Percentiles rank a stretch among this genome's conserved stretches.
phyloP scores from a whole-genome alignment of 768 basidiomycete species.

The Panaeolus cyanescens region DNA sequence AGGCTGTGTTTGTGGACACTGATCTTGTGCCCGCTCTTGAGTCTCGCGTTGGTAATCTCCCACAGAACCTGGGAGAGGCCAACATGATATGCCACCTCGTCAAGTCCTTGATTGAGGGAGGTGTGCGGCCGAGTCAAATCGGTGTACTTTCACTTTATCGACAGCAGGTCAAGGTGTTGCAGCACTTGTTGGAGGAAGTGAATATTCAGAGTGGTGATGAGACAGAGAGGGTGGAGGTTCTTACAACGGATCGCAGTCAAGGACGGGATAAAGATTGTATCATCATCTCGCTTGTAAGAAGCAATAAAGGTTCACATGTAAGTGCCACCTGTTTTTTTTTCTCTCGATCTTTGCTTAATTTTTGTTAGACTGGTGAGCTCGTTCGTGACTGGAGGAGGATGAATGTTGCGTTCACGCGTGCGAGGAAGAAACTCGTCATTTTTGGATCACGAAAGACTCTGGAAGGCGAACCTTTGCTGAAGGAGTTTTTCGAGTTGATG shows the following conservation, averaged over 20 bases:
- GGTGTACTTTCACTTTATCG: conserved; percentile 92
- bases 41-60: conserved; percentile 81
- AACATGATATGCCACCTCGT: conserved; percentile 65
- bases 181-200: conserved; percentile 56
- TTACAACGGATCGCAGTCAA: conserved; percentile 93
- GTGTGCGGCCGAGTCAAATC: conserved; percentile 70
- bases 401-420: conserved; percentile 96
- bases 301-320: conserved; percentile 78
- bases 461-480: conserved; percentile 56
- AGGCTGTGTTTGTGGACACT: conserved; percentile 93
- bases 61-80: conserved; percentile 89
- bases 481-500: conserved; percentile 80
- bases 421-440: conserved; percentile 86
- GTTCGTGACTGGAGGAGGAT: conserved; percentile 95
- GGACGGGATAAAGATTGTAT: conserved; percentile 96
- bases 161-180: conserved; percentile 91
- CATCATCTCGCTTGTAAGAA: conserved; percentile 89
- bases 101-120: conserved; percentile 63
- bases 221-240: conserved; percentile 58
- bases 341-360: background rate
- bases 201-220: conserved; percentile 27
- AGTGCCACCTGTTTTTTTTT: conserved; percentile 26
- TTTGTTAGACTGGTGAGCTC: conserved; percentile 80
- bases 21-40: conserved; percentile 80
- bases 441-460: conserved; percentile 88